phyloP scores from a whole-genome alignment of 305 asterid genomes.

The Withania somnifera region DNA sequence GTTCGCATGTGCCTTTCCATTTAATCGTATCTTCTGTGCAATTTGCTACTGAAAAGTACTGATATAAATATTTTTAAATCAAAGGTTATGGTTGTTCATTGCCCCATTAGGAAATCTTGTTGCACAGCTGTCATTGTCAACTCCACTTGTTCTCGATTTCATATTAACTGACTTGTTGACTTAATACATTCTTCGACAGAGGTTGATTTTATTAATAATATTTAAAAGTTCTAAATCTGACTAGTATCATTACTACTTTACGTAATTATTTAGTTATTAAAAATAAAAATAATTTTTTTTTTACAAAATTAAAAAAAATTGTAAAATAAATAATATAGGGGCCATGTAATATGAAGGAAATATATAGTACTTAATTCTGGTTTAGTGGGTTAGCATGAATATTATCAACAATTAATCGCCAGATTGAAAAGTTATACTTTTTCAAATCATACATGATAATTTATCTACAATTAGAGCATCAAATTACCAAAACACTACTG shows the following conservation, averaged over 20 bases:
- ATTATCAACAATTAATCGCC: background rate
- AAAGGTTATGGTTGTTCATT: constrained; percentile 9
- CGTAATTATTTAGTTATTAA: too few relatives aligned
- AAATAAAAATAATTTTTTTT: too few relatives aligned
- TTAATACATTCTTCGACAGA: too few relatives aligned
- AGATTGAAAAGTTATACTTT: background rate
- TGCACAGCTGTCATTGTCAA: background rate
- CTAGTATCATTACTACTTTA: too few relatives aligned
- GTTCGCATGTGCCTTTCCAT: background rate
- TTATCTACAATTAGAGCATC: background rate
- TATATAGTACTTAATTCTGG: background rate
- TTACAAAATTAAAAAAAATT: too few relatives aligned
- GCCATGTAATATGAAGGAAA: too few relatives aligned
- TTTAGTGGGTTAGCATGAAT: background rate
- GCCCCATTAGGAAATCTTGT: constrained; percentile 27
- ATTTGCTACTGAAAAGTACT: background rate
- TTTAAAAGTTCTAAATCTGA: too few relatives aligned
- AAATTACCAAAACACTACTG: background rate
- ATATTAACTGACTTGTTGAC: too few relatives aligned
- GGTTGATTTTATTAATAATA: too few relatives aligned
- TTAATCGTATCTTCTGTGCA: background rate
- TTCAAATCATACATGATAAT: background rate
- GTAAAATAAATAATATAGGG: too few relatives aligned
- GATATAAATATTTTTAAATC: background rate
- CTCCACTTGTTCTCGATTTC: constrained; percentile 9